Evolutionary conservation across 1,139 yeast species (phyloP).

Genomic region (Kluyveromyces marxianus): DNA sequence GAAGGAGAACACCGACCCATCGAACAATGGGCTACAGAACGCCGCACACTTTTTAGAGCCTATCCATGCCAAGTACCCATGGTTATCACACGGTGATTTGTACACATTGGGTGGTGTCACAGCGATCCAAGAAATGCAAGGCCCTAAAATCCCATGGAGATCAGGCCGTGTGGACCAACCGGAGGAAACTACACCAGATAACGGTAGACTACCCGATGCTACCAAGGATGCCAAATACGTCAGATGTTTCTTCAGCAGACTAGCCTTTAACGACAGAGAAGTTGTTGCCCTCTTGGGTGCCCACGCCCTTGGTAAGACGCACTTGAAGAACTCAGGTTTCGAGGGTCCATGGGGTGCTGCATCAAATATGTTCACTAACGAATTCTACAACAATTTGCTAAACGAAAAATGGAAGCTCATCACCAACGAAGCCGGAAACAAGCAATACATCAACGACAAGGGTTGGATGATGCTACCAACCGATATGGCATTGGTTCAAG

Average conservation of each 20-base stretch:
- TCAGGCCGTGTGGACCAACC: constrained; percentile 61
- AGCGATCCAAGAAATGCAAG: constrained; percentile 79
- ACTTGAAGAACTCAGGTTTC: constrained; percentile 57
- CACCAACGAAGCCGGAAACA: constrained; percentile 62
- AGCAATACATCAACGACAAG: constrained; percentile 69
- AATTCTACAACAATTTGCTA: constrained; percentile 60
- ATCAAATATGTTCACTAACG: constrained; percentile 77
- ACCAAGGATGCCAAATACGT: constrained; percentile 62
- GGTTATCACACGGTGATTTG: constrained; percentile 81
- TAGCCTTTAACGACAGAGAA: constrained; percentile 78
- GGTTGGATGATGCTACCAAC: constrained; percentile 88
- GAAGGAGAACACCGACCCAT: constrained; percentile 62
- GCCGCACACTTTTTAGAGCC: constrained; percentile 62
- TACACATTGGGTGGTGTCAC: constrained; percentile 83
- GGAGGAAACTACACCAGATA: constrained; percentile 48
- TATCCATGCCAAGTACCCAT: constrained; percentile 51
- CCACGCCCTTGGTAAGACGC: constrained; percentile 78
- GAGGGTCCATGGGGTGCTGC: constrained; percentile 97
- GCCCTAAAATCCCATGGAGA: constrained; percentile 84
- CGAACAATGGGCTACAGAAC: constrained; percentile 63
- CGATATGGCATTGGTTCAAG: constrained; percentile 67
- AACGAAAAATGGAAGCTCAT: constrained; percentile 69
- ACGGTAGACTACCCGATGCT: constrained; percentile 80
- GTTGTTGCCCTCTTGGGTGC: constrained; percentile 86
- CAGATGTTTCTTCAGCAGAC: constrained; percentile 55